Evolutionary conservation across 306 rosid genomes (phyloP).

Genomic region (Fragaria ananassa): DNA sequence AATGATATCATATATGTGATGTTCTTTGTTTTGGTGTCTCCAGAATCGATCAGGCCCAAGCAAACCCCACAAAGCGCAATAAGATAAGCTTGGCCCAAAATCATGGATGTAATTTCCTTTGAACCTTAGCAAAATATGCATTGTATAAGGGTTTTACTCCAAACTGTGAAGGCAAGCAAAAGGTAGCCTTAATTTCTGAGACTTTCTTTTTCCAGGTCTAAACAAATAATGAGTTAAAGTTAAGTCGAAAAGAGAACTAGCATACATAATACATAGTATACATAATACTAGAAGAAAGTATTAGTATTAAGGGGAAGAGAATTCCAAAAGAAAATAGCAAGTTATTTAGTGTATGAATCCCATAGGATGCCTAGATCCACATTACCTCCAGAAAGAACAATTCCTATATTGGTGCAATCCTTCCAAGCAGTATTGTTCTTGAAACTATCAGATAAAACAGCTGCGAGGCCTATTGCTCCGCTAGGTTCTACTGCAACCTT

Average conservation of each 20-base stretch:
- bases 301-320: neutral
- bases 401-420: constrained; percentile 66
- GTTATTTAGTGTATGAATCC: constrained; percentile 56
- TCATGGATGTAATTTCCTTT: neutral
- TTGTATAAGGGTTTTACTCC: neutral
- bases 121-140: neutral
- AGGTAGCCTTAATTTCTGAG: neutral
- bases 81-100: neutral
- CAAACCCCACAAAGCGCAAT: neutral
- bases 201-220: neutral
- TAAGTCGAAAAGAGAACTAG: neutral
- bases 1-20: neutral
- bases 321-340: neutral
- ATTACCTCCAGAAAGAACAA: constrained; percentile 85
- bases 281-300: no score
- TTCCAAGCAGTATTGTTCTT: constrained; percentile 65
- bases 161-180: neutral
- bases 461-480: constrained; percentile 96
- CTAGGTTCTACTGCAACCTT: constrained; percentile 87
- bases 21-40: neutral
- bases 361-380: constrained; percentile 67
- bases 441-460: constrained; percentile 72
- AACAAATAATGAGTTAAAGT: neutral
- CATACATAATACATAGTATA: neutral
- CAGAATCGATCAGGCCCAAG: neutral